Percentiles rank a stretch among this genome's conserved stretches.
Conservation (phyloP, 257 asterid species). For the Handroanthus guayacan region DNA sequence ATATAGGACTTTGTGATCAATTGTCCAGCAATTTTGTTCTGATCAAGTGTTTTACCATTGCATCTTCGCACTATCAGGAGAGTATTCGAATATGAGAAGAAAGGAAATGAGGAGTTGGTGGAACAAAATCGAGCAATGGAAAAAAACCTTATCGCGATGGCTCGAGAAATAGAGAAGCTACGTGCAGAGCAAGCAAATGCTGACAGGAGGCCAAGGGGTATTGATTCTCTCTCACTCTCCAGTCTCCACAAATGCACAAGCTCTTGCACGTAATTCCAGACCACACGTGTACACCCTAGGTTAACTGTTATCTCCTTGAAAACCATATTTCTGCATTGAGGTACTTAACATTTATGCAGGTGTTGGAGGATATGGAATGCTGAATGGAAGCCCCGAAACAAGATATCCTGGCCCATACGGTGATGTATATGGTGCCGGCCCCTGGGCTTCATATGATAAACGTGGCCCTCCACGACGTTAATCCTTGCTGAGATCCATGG, state of each 20-base stretch:
- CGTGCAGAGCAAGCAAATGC: constrained; percentile 69
- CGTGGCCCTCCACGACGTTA: constrained; percentile 63
- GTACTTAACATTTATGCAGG: constrained; percentile 41
- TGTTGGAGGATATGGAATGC: constrained; percentile 65
- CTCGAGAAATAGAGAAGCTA: constrained; percentile 88
- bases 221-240: constrained; percentile 26
- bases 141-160: constrained; percentile 79
- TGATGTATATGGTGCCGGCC: constrained; percentile 56
- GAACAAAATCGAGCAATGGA: constrained; percentile 81
- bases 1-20: not conserved
- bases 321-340: constrained; percentile 8
- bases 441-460: constrained; percentile 70
- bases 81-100: constrained; percentile 75
- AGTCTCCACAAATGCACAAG: not conserved
- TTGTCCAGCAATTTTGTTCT: not conserved
- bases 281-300: not conserved
- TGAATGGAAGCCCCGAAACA: constrained; percentile 78
- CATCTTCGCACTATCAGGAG: constrained; percentile 55
- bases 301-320: not conserved
- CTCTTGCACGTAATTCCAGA: not conserved
- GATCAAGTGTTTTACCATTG: constrained; percentile 20
- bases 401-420: constrained; percentile 64
- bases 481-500: constrained; percentile 32
- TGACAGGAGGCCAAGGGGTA: constrained; percentile 63
- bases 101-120: constrained; percentile 69